Conservation (phyloP, 306 rosid genomes). For the Medicago lupulina region DNA sequence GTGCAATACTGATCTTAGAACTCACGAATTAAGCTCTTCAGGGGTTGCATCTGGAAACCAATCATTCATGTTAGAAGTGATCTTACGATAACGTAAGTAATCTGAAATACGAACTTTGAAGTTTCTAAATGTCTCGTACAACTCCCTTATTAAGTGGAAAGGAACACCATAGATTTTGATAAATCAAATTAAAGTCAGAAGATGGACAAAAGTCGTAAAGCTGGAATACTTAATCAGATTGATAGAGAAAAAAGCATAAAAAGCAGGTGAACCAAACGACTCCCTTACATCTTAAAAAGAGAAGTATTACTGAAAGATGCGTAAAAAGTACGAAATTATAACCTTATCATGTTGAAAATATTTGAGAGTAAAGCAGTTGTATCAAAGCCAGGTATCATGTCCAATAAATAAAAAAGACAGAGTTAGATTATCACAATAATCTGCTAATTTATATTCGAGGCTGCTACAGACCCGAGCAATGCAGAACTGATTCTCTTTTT, state of each 20-base stretch:
- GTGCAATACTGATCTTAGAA: slow-evolving; percentile 37
- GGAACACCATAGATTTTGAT: slow-evolving; percentile 91
- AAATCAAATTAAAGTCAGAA: slow-evolving; percentile 43
- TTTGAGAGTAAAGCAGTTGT: too few relatives aligned
- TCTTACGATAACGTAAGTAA: slow-evolving; percentile 89
- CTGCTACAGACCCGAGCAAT: too few relatives aligned
- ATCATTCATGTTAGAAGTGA: slow-evolving; percentile 98
- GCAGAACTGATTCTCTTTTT: neutral
- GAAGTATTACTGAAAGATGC: slow-evolving; percentile 31
- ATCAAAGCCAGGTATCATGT: too few relatives aligned
- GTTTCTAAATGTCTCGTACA: slow-evolving; percentile 97
- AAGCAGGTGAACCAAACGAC: slow-evolving; percentile 18
- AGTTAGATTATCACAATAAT: too few relatives aligned
- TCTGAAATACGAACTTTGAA: slow-evolving; percentile 89
- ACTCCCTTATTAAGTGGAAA: slow-evolving; percentile 94
- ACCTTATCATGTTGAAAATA: slow-evolving; percentile 4
- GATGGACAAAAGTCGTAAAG: neutral
- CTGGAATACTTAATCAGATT: slow-evolving; percentile 21
- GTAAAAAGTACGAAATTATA: neutral
- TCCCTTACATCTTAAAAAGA: slow-evolving; percentile 17
- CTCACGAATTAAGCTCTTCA: slow-evolving; percentile 94
- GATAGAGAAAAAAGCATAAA: slow-evolving; percentile 13
- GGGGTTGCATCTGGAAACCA: slow-evolving; percentile 99
- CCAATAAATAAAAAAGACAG: too few relatives aligned
- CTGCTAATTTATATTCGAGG: too few relatives aligned